phyloP scores from a whole-genome alignment of 257 asterid genomes.

The Solanum bulbocastanum region DNA sequence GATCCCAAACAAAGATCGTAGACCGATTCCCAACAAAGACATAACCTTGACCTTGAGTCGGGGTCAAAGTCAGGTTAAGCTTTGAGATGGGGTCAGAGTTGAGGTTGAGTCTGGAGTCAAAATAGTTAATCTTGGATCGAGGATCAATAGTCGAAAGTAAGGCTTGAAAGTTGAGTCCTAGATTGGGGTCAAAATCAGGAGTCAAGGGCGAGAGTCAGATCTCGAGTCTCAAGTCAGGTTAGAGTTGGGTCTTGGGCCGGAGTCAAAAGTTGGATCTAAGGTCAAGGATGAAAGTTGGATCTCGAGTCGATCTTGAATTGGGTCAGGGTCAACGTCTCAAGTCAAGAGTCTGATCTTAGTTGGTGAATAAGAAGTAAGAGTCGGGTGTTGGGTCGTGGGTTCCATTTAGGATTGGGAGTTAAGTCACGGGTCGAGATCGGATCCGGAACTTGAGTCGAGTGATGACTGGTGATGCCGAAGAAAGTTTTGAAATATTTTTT shows the following conservation, averaged over 20 bases:
- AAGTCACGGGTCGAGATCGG: background rate
- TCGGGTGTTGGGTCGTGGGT: background rate
- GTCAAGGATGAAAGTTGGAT: background rate
- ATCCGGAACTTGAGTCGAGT: background rate
- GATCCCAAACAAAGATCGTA: background rate
- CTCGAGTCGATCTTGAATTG: background rate
- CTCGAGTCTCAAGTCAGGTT: background rate
- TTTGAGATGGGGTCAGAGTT: background rate
- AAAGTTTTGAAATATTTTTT: background rate
- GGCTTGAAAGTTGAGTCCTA: background rate
- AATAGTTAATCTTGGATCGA: background rate
- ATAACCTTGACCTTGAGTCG: background rate
- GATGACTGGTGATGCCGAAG: background rate
- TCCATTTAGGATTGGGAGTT: background rate
- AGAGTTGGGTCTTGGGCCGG: background rate
- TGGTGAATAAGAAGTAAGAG: background rate
- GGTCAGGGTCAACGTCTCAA: background rate
- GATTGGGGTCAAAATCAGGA: background rate
- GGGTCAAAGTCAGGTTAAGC: background rate
- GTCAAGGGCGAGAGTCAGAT: background rate
- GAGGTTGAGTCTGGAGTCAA: background rate
- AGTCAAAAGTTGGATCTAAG: background rate
- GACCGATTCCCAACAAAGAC: background rate
- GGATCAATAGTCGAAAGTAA: rapidly evolving
- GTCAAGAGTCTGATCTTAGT: background rate